These are phyloP conservation scores for Sphagnum contortum DNA, from an alignment of 225 moss, liverwort and hornwort species.

Conservation along the genomic window DNA sequence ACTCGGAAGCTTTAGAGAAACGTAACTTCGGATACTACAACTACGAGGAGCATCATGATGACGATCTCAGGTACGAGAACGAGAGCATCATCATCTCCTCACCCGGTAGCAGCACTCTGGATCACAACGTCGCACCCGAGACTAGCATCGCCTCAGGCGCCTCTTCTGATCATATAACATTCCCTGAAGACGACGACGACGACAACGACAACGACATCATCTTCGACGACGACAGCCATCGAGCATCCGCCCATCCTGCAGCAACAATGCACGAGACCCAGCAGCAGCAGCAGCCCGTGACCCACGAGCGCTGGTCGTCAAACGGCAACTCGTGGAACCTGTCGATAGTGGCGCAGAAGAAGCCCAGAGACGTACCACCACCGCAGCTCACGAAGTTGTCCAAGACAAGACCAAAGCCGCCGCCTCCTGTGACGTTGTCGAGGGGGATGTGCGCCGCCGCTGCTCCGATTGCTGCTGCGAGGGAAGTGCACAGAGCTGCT, in stretches of 20 bases:
- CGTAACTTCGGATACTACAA: slow-evolving; percentile 39
- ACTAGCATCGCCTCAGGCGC: neutral
- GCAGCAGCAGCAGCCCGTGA: slow-evolving; percentile 19
- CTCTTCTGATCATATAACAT: too few species aligned
- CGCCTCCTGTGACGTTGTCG: slow-evolving; percentile 9
- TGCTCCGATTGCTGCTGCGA: slow-evolving; percentile 1
- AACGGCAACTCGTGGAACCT: slow-evolving; percentile 54
- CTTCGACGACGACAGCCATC: slow-evolving; percentile 28
- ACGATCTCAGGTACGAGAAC: slow-evolving; percentile 31
- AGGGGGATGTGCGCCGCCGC: neutral
- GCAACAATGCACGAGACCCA: slow-evolving; percentile 11
- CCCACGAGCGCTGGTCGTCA: slow-evolving; percentile 52
- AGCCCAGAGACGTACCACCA: slow-evolving; percentile 6
- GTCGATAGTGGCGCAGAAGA: slow-evolving; percentile 33
- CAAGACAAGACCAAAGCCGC: slow-evolving; percentile 5
- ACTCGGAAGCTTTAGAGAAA: slow-evolving; percentile 21
- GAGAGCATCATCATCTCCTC: neutral
- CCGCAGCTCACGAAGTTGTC: slow-evolving; percentile 11
- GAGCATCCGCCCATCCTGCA: slow-evolving; percentile 44
- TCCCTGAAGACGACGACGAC: slow-evolving; percentile 16
- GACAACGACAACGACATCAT: slow-evolving; percentile 42
- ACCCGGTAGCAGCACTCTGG: slow-evolving; percentile 42
- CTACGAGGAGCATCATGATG: neutral
- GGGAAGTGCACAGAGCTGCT: slow-evolving; percentile 17
- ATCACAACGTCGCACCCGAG: slow-evolving; percentile 11